Base-by-base conservation (phyloP, 169 alveolate species). In the Miamiensis avidus region DNA sequence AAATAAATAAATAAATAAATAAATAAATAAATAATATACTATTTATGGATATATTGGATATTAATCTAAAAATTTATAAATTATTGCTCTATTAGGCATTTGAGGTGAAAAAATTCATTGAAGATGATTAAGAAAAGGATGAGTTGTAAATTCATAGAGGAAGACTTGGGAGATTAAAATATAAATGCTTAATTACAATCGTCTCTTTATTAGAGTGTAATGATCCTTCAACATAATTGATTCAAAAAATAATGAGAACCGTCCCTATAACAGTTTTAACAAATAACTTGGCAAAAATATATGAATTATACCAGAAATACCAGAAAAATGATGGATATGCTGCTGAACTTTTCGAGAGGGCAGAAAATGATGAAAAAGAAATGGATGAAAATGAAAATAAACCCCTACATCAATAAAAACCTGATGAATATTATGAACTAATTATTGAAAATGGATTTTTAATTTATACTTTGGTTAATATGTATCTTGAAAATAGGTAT, bases 371-470 rank as follows among this genome's bases (percentile, higher is more conserved):
- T 16, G 30, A 64, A n/a, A 78, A 86, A 25, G 86, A 86, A n/a
- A 75, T 34, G 25, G 74, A 74, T 0, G 83, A 29, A 28, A 86
- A 49, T 4, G 69, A 49, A 49, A 49, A 11, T 49, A 49, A 49
- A 49, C 26, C 20, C 26, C 26, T 11, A 11, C 4, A 49, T 49
- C 4, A 20, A 49, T 11, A 75, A 4, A 1, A 33, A 65, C 69
- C 76, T 6, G 29, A 31, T 28, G 87, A 86, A 34, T 81, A 86
- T 32, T 81, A 86, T 65, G 87, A 86, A 32, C 75, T 86, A 25
- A 79, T 86, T 1, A 81, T 86, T 49, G 90, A 86, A 75, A 86
- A 86, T 75, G 90, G 90, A 4, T 86, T 86, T 75, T 29, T 75
- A 26, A 75, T 86, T 11, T 86, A 74, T 29, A 29, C 81, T 32